Conservation (phyloP, 495 filamentous ascomycete genomes). For the Penicillium coffeae region DNA sequence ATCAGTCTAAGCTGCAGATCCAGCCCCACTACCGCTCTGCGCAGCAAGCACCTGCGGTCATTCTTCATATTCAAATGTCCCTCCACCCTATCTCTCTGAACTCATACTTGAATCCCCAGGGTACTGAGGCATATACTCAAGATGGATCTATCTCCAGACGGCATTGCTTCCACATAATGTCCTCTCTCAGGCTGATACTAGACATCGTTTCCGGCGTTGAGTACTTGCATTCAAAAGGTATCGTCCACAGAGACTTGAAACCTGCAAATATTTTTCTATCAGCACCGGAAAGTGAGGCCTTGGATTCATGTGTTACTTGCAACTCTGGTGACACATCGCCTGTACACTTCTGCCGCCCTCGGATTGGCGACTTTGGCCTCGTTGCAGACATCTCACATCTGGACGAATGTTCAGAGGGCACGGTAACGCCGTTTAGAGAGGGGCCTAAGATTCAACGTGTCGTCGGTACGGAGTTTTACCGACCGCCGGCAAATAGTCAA, state of each 20-base stretch:
- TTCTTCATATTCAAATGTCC: conserved; percentile 55
- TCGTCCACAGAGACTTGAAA: conserved; percentile 69
- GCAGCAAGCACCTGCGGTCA: conserved; percentile 34
- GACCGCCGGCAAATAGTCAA: conserved; percentile 27
- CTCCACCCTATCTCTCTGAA: conserved; percentile 48
- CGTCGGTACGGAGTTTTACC: conserved; percentile 48
- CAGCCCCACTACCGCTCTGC: conserved; percentile 23
- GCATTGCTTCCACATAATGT: conserved; percentile 49
- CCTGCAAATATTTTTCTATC: conserved; percentile 67
- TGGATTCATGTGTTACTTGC: conserved; percentile 32
- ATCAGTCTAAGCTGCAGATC: conserved; percentile 36
- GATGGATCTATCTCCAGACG: conserved; percentile 19
- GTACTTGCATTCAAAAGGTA: conserved; percentile 57
- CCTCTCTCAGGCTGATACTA: conserved; percentile 41
- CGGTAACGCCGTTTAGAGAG: conserved; percentile 12
- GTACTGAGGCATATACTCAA: conserved; percentile 4
- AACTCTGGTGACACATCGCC: conserved; percentile 12
- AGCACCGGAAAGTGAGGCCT: conserved; percentile 21
- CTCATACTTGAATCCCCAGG: conserved; percentile 40
- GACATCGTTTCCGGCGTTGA: conserved; percentile 49
- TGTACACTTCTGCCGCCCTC: conserved; percentile 42
- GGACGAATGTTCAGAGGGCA: conserved; percentile 19
- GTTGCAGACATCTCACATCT: conserved; percentile 50
- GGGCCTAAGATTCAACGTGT: conserved; percentile 28
- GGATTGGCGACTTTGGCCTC: conserved; percentile 53